A percentile compares a stretch with the other conserved stretches of the same genome.
These are phyloP conservation scores for Flagelloscypha sp. DNA, from an alignment of 768 basidiomycete genomes.

Conservation along the genomic window DNA sequence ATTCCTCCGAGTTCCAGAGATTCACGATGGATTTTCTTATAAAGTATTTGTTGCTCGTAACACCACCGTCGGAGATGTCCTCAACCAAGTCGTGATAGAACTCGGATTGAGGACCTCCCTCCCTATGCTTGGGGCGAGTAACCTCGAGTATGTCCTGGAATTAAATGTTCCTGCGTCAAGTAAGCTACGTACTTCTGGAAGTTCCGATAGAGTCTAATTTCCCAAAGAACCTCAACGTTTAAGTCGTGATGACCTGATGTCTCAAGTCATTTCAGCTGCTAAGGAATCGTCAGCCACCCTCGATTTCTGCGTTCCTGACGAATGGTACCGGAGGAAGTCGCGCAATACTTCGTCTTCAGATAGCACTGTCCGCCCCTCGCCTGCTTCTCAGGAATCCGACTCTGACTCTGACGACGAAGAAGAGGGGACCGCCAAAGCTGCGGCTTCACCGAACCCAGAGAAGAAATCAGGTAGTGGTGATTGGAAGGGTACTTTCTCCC, in stretches of 20 bases:
- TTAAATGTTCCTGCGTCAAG: too few species aligned
- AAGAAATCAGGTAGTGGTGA: slow-evolving; percentile 27
- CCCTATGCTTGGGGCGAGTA: slow-evolving; percentile 60
- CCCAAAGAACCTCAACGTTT: too few species aligned
- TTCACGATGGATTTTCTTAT: slow-evolving; percentile 65
- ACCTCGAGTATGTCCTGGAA: slow-evolving; percentile 67
- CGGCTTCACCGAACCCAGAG: slow-evolving; percentile 14
- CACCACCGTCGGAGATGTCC: slow-evolving; percentile 46
- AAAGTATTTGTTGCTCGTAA: slow-evolving; percentile 55
- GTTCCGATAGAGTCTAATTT: too few species aligned
- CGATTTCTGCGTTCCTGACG: slow-evolving; percentile 65
- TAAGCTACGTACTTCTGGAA: too few species aligned
- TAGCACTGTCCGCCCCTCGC: slow-evolving; percentile 39
- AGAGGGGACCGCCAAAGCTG: slow-evolving; percentile 58
- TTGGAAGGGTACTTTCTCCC: slow-evolving; percentile 47
- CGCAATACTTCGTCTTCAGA: slow-evolving; percentile 44
- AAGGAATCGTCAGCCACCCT: too few species aligned
- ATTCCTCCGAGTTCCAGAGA: slow-evolving; percentile 67
- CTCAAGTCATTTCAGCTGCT: too few species aligned
- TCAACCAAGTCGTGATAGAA: slow-evolving; percentile 47
- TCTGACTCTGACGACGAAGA: slow-evolving; percentile 32
- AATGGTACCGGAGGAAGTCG: slow-evolving; percentile 70
- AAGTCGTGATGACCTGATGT: too few species aligned
- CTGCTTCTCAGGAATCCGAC: slow-evolving; percentile 40
- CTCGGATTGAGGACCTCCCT: slow-evolving; percentile 62